A percentile compares a stretch with the other conserved stretches of the same genome.
Evolutionary conservation across 352 stramenopile species (phyloP).

Genomic region (Phytophthora pistaciae): DNA sequence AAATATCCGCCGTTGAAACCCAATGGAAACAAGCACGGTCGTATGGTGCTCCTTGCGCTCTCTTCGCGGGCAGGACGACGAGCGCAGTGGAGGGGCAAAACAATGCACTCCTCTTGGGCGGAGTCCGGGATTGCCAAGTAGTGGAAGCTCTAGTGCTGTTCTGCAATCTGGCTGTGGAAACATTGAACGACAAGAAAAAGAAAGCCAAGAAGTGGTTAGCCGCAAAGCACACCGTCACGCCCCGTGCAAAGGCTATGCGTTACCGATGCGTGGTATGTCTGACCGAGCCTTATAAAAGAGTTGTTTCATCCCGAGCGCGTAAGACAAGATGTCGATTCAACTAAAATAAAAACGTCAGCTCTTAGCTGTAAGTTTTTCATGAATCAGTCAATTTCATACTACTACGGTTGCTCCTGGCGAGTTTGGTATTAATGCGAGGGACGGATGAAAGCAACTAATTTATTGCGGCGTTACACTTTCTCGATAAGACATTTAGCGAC

Average conservation of each 20-base stretch:
- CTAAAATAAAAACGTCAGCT: no score
- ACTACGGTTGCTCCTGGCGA: no score
- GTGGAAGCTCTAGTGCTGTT: neutral
- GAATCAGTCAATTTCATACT: no score
- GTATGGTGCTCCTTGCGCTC: neutral
- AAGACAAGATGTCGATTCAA: no score
- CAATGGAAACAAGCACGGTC: neutral
- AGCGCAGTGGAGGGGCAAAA: neutral
- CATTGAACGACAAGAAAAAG: neutral
- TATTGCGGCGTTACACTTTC: no score
- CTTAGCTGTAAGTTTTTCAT: no score
- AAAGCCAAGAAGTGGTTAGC: constrained; percentile 1
- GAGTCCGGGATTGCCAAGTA: neutral
- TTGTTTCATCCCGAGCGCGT: no score
- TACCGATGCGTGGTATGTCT: no score
- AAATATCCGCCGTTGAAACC: neutral
- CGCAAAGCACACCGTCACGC: neutral
- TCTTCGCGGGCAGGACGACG: neutral
- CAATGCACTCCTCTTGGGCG: neutral
- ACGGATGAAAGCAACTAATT: no score
- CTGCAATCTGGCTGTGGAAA: neutral
- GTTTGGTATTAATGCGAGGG: no score
- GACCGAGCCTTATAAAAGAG: no score
- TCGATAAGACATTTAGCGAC: no score
- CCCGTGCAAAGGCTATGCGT: neutral